Percentiles rank a stretch among this genome's conserved stretches.
These are phyloP conservation scores for Calophaca sinica DNA, from an alignment of 306 rosid species.

Conservation along the genomic window DNA sequence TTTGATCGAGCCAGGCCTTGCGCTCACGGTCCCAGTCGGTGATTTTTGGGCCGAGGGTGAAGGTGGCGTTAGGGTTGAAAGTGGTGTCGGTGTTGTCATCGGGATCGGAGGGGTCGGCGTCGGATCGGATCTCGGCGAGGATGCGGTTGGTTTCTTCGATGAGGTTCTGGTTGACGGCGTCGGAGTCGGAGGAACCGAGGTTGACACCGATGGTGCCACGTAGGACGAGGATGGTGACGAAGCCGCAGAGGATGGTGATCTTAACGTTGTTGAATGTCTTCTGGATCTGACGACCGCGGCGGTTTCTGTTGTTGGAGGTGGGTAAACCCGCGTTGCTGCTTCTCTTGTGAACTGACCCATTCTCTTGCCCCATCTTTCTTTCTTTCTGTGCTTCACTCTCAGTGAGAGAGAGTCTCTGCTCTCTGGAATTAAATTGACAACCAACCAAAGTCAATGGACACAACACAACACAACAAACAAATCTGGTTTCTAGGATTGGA, in stretches of 20 bases:
- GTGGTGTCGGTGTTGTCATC: conserved; percentile 39
- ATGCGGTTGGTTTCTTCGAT: conserved; percentile 87
- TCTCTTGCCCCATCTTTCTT: conserved; percentile 64
- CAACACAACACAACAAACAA: too few species aligned
- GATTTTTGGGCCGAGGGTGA: conserved; percentile 85
- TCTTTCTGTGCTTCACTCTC: too few species aligned
- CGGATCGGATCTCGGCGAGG: conserved; percentile 97
- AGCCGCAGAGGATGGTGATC: conserved; percentile 92
- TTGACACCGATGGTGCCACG: conserved; percentile 94
- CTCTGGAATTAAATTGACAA: too few species aligned
- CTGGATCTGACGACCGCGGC: conserved; percentile 92
- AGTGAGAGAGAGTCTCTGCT: too few species aligned
- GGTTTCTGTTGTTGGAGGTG: conserved; percentile 48
- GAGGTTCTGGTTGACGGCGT: conserved; percentile 70
- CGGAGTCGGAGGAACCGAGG: conserved; percentile 71
- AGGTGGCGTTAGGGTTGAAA: conserved; percentile 67
- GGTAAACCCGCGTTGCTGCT: conserved; percentile 46
- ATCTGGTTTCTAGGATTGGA: too few species aligned
- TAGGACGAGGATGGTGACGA: conserved; percentile 93
- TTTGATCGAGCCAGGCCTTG: conserved; percentile 64
- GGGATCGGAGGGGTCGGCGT: conserved; percentile 61
- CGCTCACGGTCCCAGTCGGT: conserved; percentile 73
- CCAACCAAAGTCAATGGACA: too few species aligned
- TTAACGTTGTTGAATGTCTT: conserved; percentile 92
- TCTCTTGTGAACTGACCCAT: conserved; percentile 63